Percentiles rank a stretch among this genome's conserved stretches.
phyloP scores from a whole-genome alignment of 1,284 basidiomycete species.

The Lentinus polychrous region DNA sequence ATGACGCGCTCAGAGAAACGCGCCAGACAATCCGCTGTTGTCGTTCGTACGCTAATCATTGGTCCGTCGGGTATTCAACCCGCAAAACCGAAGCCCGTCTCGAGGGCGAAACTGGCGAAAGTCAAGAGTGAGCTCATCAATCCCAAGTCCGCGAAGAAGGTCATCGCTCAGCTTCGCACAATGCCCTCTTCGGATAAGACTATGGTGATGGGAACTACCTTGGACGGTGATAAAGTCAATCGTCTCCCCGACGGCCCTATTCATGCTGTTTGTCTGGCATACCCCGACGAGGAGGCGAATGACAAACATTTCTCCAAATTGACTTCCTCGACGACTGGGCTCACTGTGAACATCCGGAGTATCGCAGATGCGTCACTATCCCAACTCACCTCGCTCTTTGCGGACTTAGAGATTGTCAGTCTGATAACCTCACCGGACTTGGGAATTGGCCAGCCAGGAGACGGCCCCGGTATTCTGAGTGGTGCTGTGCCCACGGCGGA shows the following conservation, averaged over 20 bases:
- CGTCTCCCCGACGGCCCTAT: slow-evolving; percentile 41
- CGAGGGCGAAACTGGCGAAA: slow-evolving; percentile 51
- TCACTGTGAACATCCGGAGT: slow-evolving; percentile 22
- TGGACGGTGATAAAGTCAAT: slow-evolving; percentile 12
- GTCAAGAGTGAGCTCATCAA: slow-evolving; percentile 64
- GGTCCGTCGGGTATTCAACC: slow-evolving; percentile 37
- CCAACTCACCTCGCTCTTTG: slow-evolving; percentile 41
- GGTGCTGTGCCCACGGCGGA: slow-evolving; percentile 70
- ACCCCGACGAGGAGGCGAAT: slow-evolving; percentile 54
- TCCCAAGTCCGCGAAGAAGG: slow-evolving; percentile 58
- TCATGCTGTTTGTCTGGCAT: slow-evolving; percentile 65
- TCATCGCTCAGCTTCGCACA: slow-evolving; percentile 59
- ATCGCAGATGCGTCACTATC: slow-evolving; percentile 45
- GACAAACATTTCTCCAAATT: slow-evolving; percentile 43
- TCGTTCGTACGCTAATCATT: slow-evolving; percentile 61
- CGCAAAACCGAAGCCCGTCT: slow-evolving; percentile 25
- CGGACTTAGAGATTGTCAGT: slow-evolving; percentile 52
- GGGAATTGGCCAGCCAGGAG: slow-evolving; percentile 53
- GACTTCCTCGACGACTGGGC: slow-evolving; percentile 2
- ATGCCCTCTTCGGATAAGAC: slow-evolving; percentile 29
- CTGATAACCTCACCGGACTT: slow-evolving; percentile 47
- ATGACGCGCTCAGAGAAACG: slow-evolving; percentile 45
- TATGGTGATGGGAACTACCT: slow-evolving; percentile 15
- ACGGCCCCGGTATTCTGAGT: slow-evolving; percentile 52
- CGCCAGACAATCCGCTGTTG: slow-evolving; percentile 55